Conservation (phyloP, 1,139 yeast species). For the Suhomyces bokatorum region DNA sequence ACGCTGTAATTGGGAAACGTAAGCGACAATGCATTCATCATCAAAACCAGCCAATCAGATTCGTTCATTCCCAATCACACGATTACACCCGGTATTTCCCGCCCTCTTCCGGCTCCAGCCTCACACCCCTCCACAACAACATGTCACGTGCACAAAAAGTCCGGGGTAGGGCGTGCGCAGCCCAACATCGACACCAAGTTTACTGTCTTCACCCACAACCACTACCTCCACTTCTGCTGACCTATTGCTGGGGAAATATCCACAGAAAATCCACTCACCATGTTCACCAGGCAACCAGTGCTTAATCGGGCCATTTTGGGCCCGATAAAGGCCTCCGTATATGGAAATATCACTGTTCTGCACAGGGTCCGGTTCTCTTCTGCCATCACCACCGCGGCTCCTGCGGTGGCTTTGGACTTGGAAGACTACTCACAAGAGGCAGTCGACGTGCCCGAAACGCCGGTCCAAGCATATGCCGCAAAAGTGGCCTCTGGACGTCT, state of each 20-base stretch:
- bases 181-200: background rate
- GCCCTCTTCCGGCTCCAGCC: too few species aligned
- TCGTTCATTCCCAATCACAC: too few species aligned
- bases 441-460: conserved; percentile 23
- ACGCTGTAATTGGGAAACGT: too few species aligned
- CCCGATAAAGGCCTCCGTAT: background rate
- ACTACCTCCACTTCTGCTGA: background rate
- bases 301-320: background rate
- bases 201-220: background rate
- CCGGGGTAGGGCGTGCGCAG: conserved; percentile 7
- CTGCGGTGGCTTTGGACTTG: background rate
- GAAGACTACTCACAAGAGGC: background rate
- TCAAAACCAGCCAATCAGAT: too few species aligned
- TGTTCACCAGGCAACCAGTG: background rate
- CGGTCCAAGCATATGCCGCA: conserved; percentile 61
- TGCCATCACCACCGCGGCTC: conserved; percentile 1
- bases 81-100: too few species aligned
- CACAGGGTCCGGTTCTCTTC: conserved; percentile 3
- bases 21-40: too few species aligned
- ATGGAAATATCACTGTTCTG: background rate
- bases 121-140: background rate
- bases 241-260: background rate
- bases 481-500: conserved; percentile 54
- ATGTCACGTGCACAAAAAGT: conserved; percentile 1
- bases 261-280: background rate